These are phyloP conservation scores for Phytophthora crassamura DNA, from an alignment of 352 stramenopile genomes.

Conservation along the genomic window DNA sequence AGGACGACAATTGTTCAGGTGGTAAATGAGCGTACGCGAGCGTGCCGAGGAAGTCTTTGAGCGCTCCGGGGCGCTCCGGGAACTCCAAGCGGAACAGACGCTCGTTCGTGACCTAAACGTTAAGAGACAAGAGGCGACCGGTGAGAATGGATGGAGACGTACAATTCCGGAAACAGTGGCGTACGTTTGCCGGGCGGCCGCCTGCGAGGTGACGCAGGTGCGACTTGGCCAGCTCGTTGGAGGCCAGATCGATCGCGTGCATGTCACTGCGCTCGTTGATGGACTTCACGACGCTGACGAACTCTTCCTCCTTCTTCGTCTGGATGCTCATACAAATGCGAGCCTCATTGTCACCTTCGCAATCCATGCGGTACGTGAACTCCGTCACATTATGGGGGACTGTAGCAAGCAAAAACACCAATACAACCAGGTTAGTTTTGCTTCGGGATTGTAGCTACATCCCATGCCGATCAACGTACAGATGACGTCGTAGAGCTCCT, in stretches of 20 bases:
- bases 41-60: constrained; percentile 94
- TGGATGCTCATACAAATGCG: constrained; percentile 98
- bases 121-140: background rate
- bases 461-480: constrained; percentile 45
- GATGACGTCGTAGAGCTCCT: constrained; percentile 79
- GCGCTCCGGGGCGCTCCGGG: constrained; percentile 90
- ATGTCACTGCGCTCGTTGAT: constrained; percentile 87
- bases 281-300: constrained; percentile 62
- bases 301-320: constrained; percentile 76
- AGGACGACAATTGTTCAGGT: background rate
- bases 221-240: constrained; percentile 97
- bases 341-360: constrained; percentile 73
- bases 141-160: constrained; percentile 5
- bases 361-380: constrained; percentile 97
- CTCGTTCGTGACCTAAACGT: constrained; percentile 84
- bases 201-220: constrained; percentile 97
- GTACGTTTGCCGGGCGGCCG: constrained; percentile 80
- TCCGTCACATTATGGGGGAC: constrained; percentile 93
- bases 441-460: background rate
- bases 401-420: constrained; percentile 21
- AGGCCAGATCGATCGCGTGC: constrained; percentile 92
- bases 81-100: constrained; percentile 97
- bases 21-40: constrained; percentile 53
- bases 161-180: constrained; percentile 5
- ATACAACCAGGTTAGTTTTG: background rate